Evolutionary conservation across 176 grass and related monocot species (phyloP).

Genomic region (Carex cristatella): DNA sequence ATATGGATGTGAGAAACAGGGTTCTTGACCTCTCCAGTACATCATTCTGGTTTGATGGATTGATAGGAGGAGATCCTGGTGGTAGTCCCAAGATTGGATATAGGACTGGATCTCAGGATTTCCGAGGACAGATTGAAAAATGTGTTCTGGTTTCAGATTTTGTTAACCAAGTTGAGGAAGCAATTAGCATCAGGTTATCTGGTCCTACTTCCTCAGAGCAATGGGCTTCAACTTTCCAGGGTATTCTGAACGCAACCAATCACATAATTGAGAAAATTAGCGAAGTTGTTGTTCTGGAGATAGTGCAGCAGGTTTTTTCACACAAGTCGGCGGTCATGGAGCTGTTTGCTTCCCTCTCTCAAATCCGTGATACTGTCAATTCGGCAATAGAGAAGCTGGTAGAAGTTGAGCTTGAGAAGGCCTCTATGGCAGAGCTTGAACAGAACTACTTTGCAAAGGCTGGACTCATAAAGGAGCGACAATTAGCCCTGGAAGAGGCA

Average conservation of each 20-base stretch:
- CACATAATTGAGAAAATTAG: slow-evolving; percentile 88
- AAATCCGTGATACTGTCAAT: slow-evolving; percentile 74
- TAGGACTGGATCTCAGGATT: slow-evolving; percentile 40
- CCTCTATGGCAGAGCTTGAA: slow-evolving; percentile 73
- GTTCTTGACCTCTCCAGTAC: slow-evolving; percentile 55
- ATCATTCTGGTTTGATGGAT: slow-evolving; percentile 35
- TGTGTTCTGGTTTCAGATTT: slow-evolving; percentile 66
- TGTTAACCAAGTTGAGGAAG: slow-evolving; percentile 66
- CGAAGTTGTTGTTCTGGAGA: slow-evolving; percentile 71
- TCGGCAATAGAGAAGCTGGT: slow-evolving; percentile 66
- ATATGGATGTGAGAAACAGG: slow-evolving; percentile 48
- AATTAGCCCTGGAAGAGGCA: slow-evolving; percentile 84
- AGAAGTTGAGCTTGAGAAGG: slow-evolving; percentile 81
- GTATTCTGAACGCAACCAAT: slow-evolving; percentile 42
- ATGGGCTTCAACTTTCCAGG: slow-evolving; percentile 73
- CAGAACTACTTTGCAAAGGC: slow-evolving; percentile 77
- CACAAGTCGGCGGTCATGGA: slow-evolving; percentile 83
- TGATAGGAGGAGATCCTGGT: slow-evolving; percentile 26
- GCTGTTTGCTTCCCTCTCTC: slow-evolving; percentile 62
- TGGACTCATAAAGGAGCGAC: slow-evolving; percentile 74
- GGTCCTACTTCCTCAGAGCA: slow-evolving; percentile 30
- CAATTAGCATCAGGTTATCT: slow-evolving; percentile 44
- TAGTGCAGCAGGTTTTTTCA: slow-evolving; percentile 66
- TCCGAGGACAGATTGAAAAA: slow-evolving; percentile 90
- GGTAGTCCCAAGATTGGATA: slow-evolving; percentile 40